Percentiles rank a stretch among this genome's conserved stretches.
Conservation (phyloP, 2,329 filamentous ascomycete genomes). For the Alternaria gaisen region DNA sequence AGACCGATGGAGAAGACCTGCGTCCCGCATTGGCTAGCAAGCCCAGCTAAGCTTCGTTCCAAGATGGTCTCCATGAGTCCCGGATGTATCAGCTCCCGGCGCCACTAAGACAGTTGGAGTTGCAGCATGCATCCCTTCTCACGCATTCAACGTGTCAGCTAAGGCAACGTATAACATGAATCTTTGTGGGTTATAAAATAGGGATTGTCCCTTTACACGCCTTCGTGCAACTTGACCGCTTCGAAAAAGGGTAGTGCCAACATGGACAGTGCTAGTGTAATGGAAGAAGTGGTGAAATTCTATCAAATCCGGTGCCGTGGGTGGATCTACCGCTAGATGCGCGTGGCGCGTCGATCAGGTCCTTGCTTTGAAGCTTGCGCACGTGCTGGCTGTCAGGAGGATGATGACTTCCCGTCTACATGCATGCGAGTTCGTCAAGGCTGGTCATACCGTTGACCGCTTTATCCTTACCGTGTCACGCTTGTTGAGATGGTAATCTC, state of each 20-base stretch:
- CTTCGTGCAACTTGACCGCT: background rate
- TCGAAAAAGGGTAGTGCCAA: too few relatives aligned
- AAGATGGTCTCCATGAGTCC: constrained; percentile 33
- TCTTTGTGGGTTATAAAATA: background rate
- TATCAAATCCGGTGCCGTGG: constrained; percentile 19
- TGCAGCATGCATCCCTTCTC: constrained; percentile 26
- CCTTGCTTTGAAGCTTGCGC: constrained; percentile 1
- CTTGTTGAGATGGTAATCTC: background rate
- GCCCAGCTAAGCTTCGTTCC: constrained; percentile 45
- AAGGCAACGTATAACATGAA: background rate
- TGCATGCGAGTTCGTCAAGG: background rate
- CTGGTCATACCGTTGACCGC: constrained; percentile 2
- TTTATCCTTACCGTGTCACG: background rate
- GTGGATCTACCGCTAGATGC: constrained; percentile 21
- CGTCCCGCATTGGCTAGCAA: constrained; percentile 31
- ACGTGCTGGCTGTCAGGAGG: constrained; percentile 1
- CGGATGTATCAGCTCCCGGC: constrained; percentile 49
- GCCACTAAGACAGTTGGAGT: constrained; percentile 40
- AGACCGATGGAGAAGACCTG: constrained; percentile 30
- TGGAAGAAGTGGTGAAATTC: constrained; percentile 1
- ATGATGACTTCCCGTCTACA: background rate
- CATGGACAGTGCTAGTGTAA: background rate
- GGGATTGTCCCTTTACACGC: background rate
- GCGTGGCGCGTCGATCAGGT: constrained; percentile 23
- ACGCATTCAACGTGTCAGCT: constrained; percentile 33